Conservation (phyloP, 2,329 filamentous ascomycete species). For the Domatiomyces globalis region DNA sequence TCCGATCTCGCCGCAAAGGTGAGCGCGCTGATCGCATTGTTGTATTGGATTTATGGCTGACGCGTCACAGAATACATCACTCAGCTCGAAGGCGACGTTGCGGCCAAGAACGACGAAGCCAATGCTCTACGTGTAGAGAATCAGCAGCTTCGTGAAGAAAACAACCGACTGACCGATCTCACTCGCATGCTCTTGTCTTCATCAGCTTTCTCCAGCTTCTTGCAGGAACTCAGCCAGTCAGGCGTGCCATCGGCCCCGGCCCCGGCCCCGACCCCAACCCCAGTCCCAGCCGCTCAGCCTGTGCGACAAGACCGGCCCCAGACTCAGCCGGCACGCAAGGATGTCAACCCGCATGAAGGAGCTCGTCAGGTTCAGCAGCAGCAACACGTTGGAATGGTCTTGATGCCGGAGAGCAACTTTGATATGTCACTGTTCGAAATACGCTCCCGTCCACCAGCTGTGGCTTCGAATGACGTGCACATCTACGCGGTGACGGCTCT, state of each 20-base stretch:
- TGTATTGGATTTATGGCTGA: slow-evolving; percentile 33
- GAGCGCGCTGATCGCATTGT: slow-evolving; percentile 26
- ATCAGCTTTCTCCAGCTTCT: slow-evolving; percentile 66
- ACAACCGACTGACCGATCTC: slow-evolving; percentile 61
- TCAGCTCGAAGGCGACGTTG: slow-evolving; percentile 82
- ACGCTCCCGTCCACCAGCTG: slow-evolving; percentile 36
- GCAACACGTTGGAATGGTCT: slow-evolving; percentile 58
- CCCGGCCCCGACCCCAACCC: slow-evolving; percentile 23
- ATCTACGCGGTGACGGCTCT: slow-evolving; percentile 58
- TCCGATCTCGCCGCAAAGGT: slow-evolving; percentile 98
- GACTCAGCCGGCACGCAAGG: slow-evolving; percentile 43
- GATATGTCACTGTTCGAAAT: slow-evolving; percentile 56
- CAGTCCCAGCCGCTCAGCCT: slow-evolving; percentile 22
- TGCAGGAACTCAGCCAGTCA: slow-evolving; percentile 55
- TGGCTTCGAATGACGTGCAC: slow-evolving; percentile 32
- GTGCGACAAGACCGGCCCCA: slow-evolving; percentile 26
- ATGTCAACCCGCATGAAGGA: slow-evolving; percentile 46
- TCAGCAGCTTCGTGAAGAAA: slow-evolving; percentile 68
- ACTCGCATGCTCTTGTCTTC: slow-evolving; percentile 72
- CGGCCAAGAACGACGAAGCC: slow-evolving; percentile 68
- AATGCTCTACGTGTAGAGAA: slow-evolving; percentile 71
- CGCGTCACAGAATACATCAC: slow-evolving; percentile 73
- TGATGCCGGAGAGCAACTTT: slow-evolving; percentile 65
- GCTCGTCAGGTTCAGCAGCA: slow-evolving; percentile 43
- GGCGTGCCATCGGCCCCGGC: slow-evolving; percentile 31